These are phyloP conservation scores for Bombardia bombarda DNA, from an alignment of 495 filamentous ascomycete genomes.

Conservation along the genomic window DNA sequence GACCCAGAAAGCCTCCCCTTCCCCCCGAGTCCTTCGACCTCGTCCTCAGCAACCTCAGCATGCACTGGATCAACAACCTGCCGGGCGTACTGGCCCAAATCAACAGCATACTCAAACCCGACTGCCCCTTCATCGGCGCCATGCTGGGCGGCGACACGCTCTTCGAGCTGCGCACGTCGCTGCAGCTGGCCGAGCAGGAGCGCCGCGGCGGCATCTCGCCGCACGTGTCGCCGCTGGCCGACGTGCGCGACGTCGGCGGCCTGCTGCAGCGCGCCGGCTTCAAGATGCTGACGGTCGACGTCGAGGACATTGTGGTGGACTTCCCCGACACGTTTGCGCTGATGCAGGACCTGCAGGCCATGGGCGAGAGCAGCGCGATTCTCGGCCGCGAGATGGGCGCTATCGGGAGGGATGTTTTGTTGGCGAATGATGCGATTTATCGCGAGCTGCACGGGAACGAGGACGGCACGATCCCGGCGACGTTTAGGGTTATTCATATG, in stretches of 20 bases:
- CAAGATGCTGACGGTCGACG: conserved; percentile 91
- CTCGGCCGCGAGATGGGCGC: conserved; percentile 68
- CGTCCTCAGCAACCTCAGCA: conserved; percentile 73
- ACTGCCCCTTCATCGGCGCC: conserved; percentile 84
- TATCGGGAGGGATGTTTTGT: conserved; percentile 71
- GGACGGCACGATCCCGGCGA: conserved; percentile 69
- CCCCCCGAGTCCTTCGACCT: conserved; percentile 75
- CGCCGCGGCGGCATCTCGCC: conserved; percentile 79
- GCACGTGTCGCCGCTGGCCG: conserved; percentile 81
- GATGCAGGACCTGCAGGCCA: conserved; percentile 87
- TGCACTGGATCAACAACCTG: conserved; percentile 98
- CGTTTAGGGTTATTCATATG: conserved; percentile 91
- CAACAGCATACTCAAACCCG: conserved; percentile 77
- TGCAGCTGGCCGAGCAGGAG: conserved; percentile 90
- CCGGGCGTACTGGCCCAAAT: conserved; percentile 74
- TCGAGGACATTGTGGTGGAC: conserved; percentile 94
- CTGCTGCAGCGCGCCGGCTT: conserved; percentile 82
- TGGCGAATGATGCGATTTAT: conserved; percentile 88
- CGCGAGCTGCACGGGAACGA: conserved; percentile 67
- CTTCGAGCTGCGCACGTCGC: conserved; percentile 85
- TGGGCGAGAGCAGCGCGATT: conserved; percentile 88
- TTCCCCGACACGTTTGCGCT: conserved; percentile 88
- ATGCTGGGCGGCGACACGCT: conserved; percentile 96
- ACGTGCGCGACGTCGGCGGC: conserved; percentile 86
- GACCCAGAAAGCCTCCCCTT: conserved; percentile 70